phyloP scores from a whole-genome alignment of 495 filamentous ascomycete genomes.

The Usnea hakonensis region DNA sequence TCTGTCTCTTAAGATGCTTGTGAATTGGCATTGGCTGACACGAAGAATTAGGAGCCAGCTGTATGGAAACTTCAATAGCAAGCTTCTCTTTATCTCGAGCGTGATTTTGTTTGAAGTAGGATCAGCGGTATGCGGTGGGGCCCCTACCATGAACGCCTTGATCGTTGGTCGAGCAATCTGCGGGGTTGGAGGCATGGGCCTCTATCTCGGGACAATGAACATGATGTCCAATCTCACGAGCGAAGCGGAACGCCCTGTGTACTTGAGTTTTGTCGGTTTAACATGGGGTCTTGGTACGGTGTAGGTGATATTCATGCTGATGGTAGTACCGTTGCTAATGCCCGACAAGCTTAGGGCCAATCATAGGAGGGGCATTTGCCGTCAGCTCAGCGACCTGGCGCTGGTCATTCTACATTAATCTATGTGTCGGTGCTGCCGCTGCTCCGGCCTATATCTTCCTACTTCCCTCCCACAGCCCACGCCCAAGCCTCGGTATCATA shows the following conservation, averaged over 20 bases:
- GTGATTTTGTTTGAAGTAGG: slow-evolving; percentile 37
- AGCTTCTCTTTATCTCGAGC: slow-evolving; percentile 37
- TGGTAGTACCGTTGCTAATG: too few relatives aligned
- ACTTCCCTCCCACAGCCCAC: slow-evolving; percentile 41
- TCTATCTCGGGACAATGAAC: slow-evolving; percentile 37
- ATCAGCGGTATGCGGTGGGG: slow-evolving; percentile 37
- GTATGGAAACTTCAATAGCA: slow-evolving; percentile 33
- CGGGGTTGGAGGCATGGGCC: slow-evolving; percentile 34
- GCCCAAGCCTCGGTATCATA: slow-evolving; percentile 29
- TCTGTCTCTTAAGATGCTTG: slow-evolving; percentile 12
- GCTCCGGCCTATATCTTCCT: slow-evolving; percentile 49
- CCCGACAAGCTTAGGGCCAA: too few relatives aligned
- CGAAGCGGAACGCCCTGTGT: slow-evolving; percentile 35
- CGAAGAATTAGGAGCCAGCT: slow-evolving; percentile 2
- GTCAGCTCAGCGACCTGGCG: slow-evolving; percentile 45
- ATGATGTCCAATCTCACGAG: slow-evolving; percentile 36
- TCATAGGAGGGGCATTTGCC: slow-evolving; percentile 57
- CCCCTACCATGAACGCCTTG: slow-evolving; percentile 35
- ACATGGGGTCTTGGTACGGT: slow-evolving; percentile 41
- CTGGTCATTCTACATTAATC: slow-evolving; percentile 70
- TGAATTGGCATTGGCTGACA: slow-evolving; percentile 13
- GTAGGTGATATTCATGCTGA: too few relatives aligned
- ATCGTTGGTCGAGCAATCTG: slow-evolving; percentile 34
- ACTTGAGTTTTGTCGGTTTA: slow-evolving; percentile 30
- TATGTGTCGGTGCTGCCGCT: slow-evolving; percentile 32